These are phyloP conservation scores for Colletotrichum cordylinicola DNA, from an alignment of 2,329 filamentous ascomycete species.

Conservation along the genomic window DNA sequence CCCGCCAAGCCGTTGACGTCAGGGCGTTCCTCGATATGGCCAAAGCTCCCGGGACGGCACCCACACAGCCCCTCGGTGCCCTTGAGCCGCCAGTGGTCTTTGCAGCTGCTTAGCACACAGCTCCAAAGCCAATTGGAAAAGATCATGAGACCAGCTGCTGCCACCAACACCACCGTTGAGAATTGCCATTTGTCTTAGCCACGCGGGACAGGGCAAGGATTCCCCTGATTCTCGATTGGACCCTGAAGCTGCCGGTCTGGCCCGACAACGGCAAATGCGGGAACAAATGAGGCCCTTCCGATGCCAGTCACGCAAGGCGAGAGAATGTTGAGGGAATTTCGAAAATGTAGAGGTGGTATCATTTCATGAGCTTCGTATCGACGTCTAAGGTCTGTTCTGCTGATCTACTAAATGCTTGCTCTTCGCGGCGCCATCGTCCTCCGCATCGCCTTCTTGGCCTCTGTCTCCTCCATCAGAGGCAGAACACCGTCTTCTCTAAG, in stretches of 20 bases:
- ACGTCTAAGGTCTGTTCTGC: background rate
- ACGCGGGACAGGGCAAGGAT: background rate
- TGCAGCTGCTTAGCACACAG: background rate
- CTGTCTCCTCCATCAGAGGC: slow-evolving; percentile 72
- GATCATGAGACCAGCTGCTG: background rate
- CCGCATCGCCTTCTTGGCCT: slow-evolving; percentile 77
- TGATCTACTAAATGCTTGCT: slow-evolving; percentile 69
- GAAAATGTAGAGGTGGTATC: background rate
- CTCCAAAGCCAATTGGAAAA: background rate
- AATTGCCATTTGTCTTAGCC: background rate
- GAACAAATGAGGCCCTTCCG: background rate
- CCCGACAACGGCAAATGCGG: background rate
- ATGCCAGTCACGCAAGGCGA: background rate
- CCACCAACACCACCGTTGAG: background rate
- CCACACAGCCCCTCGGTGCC: background rate
- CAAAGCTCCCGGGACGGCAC: background rate
- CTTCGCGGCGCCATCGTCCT: slow-evolving; percentile 81
- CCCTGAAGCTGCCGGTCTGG: background rate
- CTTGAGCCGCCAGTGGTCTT: background rate
- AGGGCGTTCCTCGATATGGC: background rate
- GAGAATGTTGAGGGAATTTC: background rate
- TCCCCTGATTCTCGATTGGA: background rate
- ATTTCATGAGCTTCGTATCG: background rate
- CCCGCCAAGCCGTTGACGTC: slow-evolving; percentile 19
- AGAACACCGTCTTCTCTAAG: slow-evolving; percentile 81